Base-by-base conservation (phyloP, 441 rosid genomes). In the Arabidopsis hybrid region DNA sequence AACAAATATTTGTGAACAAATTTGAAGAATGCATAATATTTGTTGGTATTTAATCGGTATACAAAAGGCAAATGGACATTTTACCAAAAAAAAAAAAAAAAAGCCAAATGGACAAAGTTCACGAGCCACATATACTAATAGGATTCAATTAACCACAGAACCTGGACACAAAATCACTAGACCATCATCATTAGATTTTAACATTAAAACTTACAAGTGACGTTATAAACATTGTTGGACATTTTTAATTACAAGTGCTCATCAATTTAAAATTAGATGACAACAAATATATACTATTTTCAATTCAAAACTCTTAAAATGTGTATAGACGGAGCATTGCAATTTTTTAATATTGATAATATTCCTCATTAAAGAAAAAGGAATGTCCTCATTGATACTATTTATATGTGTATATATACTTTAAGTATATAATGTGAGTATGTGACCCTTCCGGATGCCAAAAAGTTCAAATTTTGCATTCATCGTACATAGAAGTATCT, bases 401-500 rank as follows among this genome's bases (percentile, higher is more conserved):
- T 35, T 32, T 17, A 12, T 17, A 7, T 60, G 5, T 34, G 14
- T 12, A 53, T 72, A 1, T 43, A 52, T 45, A 42, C 4, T 43
- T 43, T 2, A 26, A 26, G 14, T 59, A 26, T 13, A 34, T 47
- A 46, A 13, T 49, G 51, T 26, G 76, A 52, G 35, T 34, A 34
- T 34, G 35, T 34, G 35, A 34, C 61, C 61, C n/a, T 61, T 51
- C 61, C 18, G 38, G 18, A 49, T 14, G 50, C 59, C 60, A 26
- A 71, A 59, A 32, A 10, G 43, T 38, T 38, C 5, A 60, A 26
- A 8, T 0, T 32, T 70, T 31, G 47, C 5, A 49, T 69, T 52
- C 74, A 59, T 70, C 59, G 66, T 70, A 70, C 65, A 69, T 21
- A 59, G 1, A 47, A 16, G 52, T 47, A 47, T 47, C 10, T 47